A percentile compares a stretch with the other conserved stretches of the same genome.
phyloP scores from a whole-genome alignment of 805 yeast species.

The Cyberlindnera saturnus region DNA sequence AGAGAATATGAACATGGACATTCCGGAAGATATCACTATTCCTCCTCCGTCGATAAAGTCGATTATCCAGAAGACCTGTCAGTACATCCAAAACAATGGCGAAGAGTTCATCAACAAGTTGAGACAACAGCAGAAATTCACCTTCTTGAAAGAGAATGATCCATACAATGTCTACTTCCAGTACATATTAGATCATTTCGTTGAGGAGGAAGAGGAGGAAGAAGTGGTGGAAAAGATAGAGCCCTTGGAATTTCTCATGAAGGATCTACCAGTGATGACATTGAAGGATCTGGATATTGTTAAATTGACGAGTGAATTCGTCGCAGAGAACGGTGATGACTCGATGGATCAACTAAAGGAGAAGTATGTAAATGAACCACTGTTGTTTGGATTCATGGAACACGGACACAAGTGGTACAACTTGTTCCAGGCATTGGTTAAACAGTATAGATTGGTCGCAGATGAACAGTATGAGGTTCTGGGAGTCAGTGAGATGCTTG shows the following conservation, averaged over 20 bases:
- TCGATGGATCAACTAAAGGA: conserved; percentile 32
- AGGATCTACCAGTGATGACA: conserved; percentile 37
- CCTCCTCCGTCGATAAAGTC: conserved; percentile 49
- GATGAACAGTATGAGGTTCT: conserved; percentile 15
- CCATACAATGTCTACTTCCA: conserved; percentile 54
- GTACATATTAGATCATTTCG: conserved; percentile 34
- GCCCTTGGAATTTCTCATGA: conserved; percentile 9
- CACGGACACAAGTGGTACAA: conserved; percentile 53
- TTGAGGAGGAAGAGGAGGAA: conserved; percentile 15
- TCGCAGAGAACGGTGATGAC: conserved; percentile 52
- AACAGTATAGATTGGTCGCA: conserved; percentile 44
- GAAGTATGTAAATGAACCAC: conserved; percentile 29
- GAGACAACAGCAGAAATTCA: conserved; percentile 47
- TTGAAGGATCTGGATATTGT: conserved; percentile 61
- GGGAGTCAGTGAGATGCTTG: conserved; percentile 31
- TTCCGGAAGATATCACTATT: conserved; percentile 39
- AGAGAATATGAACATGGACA: conserved; percentile 13
- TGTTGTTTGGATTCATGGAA: conserved; percentile 65
- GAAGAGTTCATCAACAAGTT: conserved; percentile 55
- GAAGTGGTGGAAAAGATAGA: conserved; percentile 3
- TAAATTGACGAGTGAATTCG: conserved; percentile 64
- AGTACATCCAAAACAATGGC: conserved; percentile 67
- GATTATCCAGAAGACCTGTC: conserved; percentile 66
- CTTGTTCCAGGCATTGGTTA: conserved; percentile 41
- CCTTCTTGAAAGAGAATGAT: conserved; percentile 53